phyloP scores from a whole-genome alignment of 352 stramenopile species.

The Phytophthora palmivora region DNA sequence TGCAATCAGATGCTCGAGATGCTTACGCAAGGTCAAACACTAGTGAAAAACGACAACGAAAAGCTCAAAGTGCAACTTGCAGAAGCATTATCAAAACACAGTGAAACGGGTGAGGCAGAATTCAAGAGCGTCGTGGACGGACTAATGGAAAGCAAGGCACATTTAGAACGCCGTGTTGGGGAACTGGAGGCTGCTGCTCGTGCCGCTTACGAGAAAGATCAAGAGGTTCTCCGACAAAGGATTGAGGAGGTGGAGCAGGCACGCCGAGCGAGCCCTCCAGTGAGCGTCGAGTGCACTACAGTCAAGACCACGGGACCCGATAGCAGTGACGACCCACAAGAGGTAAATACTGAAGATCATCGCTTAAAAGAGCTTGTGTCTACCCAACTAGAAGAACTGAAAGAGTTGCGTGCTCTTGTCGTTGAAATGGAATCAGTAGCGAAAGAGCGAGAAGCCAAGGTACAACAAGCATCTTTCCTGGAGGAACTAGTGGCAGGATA shows the following conservation, averaged over 20 bases:
- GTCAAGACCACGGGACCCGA: not conserved
- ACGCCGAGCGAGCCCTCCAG: conserved; percentile 18
- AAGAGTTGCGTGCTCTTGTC: conserved; percentile 43
- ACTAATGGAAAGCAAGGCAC: conserved; percentile 25
- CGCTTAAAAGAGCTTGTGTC: conserved; percentile 36
- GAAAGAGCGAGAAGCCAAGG: conserved; percentile 38
- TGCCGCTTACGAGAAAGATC: conserved; percentile 36
- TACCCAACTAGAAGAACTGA: conserved; percentile 41
- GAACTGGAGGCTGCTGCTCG: conserved; percentile 40
- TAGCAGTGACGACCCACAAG: conserved; percentile 7
- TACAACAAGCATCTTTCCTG: conserved; percentile 34
- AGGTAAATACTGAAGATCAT: conserved; percentile 29
- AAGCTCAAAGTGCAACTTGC: conserved; percentile 42
- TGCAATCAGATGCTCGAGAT: conserved; percentile 52
- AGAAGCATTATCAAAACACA: conserved; percentile 12
- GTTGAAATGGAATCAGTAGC: conserved; percentile 43
- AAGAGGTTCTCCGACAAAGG: conserved; percentile 37
- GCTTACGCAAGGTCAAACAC: conserved; percentile 33
- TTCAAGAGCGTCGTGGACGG: conserved; percentile 12
- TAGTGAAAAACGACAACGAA: conserved; percentile 48
- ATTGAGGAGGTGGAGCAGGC: conserved; percentile 41
- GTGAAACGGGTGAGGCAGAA: conserved; percentile 6
- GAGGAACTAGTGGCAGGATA: conserved; percentile 37
- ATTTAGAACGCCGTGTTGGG: conserved; percentile 23
- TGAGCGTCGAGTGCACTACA: conserved; percentile 12